Percentiles rank a stretch among this genome's conserved stretches.
Conservation (phyloP, 805 yeast genomes). For the Candida cerambycidarum region DNA sequence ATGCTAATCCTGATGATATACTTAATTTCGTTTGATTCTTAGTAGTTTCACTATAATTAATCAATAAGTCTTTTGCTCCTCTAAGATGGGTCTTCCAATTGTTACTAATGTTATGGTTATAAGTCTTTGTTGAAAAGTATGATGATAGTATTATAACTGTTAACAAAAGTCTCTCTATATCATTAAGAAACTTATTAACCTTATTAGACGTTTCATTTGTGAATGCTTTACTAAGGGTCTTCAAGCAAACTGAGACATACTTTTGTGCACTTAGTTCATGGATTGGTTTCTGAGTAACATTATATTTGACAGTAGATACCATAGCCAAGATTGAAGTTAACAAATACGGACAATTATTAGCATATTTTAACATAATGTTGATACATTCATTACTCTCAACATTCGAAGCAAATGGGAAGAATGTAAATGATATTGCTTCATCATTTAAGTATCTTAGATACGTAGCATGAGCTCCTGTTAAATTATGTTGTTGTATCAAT, state of each 20-base stretch:
- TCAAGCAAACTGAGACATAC: conserved; percentile 59
- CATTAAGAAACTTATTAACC: conserved; percentile 30
- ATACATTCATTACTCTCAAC: conserved; percentile 36
- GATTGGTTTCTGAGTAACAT: conserved; percentile 32
- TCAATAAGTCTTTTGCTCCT: conserved; percentile 59
- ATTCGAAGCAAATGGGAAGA: conserved; percentile 40
- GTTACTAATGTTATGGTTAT: conserved; percentile 22
- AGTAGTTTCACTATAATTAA: conserved; percentile 40
- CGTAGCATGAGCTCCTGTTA: conserved; percentile 29
- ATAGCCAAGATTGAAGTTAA: conserved; percentile 66
- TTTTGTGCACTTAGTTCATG: conserved; percentile 56
- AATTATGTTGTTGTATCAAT: conserved; percentile 23
- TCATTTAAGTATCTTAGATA: conserved; percentile 30
- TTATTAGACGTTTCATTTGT: conserved; percentile 29
- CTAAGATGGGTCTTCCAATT: conserved; percentile 63
- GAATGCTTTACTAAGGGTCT: conserved; percentile 47
- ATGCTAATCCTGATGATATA: conserved; percentile 44
- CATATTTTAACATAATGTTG: conserved; percentile 51
- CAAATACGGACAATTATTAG: conserved; percentile 56
- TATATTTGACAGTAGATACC: conserved; percentile 58
- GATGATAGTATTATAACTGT: conserved; percentile 64
- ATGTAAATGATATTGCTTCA: conserved; percentile 29
- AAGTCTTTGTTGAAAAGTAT: conserved; percentile 47
- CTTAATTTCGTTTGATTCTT: conserved; percentile 12
- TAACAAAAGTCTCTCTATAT: conserved; percentile 63